A percentile compares a stretch with the other conserved stretches of the same genome.
Evolutionary conservation across 2,329 filamentous ascomycete species (phyloP).

Genomic region (Claviceps digitariae): DNA sequence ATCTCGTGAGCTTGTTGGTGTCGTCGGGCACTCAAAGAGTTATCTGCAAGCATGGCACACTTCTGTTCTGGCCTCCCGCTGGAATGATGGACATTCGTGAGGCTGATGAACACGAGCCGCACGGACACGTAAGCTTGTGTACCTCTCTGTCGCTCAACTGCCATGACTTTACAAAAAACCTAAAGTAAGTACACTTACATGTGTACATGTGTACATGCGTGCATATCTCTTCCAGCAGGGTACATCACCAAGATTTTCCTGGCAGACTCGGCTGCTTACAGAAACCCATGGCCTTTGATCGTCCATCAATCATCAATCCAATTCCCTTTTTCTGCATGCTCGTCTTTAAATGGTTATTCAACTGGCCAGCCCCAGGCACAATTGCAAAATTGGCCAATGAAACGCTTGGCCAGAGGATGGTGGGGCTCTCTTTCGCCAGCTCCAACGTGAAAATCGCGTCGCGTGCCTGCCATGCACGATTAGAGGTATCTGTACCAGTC

Average conservation of each 20-base stretch:
- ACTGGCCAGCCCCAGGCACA: no score
- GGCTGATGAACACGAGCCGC: not conserved
- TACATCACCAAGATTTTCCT: not conserved
- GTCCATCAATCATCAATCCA: no score
- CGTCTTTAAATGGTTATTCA: not conserved
- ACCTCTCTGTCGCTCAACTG: not conserved
- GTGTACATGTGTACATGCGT: not conserved
- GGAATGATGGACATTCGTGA: not conserved
- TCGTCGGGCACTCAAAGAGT: no score
- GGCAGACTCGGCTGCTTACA: not conserved
- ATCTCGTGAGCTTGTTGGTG: no score
- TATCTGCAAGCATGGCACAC: no score
- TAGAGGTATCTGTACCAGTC: not conserved
- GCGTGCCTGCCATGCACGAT: not conserved
- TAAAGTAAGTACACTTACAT: no score
- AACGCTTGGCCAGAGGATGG: not conserved
- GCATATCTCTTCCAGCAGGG: no score
- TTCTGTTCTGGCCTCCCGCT: not conserved
- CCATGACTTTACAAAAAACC: not conserved
- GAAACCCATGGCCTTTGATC: no score
- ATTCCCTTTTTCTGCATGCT: no score
- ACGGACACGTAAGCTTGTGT: not conserved
- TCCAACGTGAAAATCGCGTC: conserved; percentile 1
- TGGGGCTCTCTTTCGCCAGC: not conserved
- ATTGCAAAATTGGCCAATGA: not conserved